Conservation (phyloP, 306 rosid species). For the Dryas octopetala region DNA sequence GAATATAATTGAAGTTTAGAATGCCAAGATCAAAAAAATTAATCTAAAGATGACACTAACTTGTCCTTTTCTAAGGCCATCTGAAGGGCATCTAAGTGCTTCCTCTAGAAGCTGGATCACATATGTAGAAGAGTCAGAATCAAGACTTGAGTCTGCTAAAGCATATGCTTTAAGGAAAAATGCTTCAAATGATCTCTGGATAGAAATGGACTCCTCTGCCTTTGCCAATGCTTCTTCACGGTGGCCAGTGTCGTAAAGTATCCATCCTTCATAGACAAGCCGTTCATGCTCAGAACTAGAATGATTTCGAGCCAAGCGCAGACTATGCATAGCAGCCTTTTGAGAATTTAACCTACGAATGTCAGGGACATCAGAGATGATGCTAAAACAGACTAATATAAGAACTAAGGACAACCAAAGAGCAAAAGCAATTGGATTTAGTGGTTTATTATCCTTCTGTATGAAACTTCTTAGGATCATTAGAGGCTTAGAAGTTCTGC, state of each 20-base stretch:
- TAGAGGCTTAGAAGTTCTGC: not conserved
- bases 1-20: constrained; percentile 22
- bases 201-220: constrained; percentile 76
- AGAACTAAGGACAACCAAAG: not conserved
- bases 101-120: constrained; percentile 80
- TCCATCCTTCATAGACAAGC: constrained; percentile 96
- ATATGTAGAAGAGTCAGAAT: constrained; percentile 56
- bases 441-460: not conserved
- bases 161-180: constrained; percentile 90
- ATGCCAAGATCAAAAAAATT: constrained; percentile 20
- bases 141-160: constrained; percentile 75
- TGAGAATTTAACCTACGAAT: constrained; percentile 75
- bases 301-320: constrained; percentile 74
- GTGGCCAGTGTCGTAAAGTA: constrained; percentile 87
- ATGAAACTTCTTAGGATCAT: not conserved
- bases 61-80: constrained; percentile 93
- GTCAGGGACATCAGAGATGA: constrained; percentile 14
- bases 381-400: constrained; percentile 6
- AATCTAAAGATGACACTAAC: constrained; percentile 39
- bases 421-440: not conserved
- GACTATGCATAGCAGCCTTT: constrained; percentile 85
- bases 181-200: constrained; percentile 94
- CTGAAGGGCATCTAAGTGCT: constrained; percentile 93
- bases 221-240: constrained; percentile 85
- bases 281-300: constrained; percentile 75